Percentiles rank a stretch among this genome's conserved stretches.
These are phyloP conservation scores for Taiozyma sp. DNA, from an alignment of 1,139 yeast species.

Conservation along the genomic window DNA sequence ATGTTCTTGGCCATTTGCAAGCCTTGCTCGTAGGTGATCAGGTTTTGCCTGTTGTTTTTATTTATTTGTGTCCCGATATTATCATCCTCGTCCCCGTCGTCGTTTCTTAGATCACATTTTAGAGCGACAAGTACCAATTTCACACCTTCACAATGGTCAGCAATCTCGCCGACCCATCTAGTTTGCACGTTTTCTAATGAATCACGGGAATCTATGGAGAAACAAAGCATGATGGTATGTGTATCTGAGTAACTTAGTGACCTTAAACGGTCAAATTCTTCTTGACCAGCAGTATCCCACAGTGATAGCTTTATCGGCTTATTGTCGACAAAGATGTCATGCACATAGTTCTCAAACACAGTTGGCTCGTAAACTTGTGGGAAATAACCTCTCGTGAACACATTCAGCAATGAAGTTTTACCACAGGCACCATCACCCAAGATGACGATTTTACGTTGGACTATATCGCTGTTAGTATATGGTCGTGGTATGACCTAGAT, in stretches of 20 bases:
- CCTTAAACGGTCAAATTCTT: slow-evolving; percentile 90
- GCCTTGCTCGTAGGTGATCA: slow-evolving; percentile 80
- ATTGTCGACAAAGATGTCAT: slow-evolving; percentile 93
- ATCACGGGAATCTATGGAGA: slow-evolving; percentile 90
- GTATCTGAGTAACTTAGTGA: slow-evolving; percentile 91
- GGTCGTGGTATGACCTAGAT: slow-evolving; percentile 29
- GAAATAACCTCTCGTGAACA: slow-evolving; percentile 94
- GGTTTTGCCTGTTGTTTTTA: slow-evolving; percentile 37
- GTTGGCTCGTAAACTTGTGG: slow-evolving; percentile 99
- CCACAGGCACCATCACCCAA: slow-evolving; percentile 98
- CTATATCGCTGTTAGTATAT: no score
- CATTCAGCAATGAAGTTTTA: slow-evolving; percentile 86
- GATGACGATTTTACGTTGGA: slow-evolving; percentile 86
- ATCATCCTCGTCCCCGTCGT: slow-evolving; percentile 32
- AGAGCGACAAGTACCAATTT: slow-evolving; percentile 89
- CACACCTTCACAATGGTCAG: slow-evolving; percentile 96
- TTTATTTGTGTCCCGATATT: slow-evolving; percentile 7
- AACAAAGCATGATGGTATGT: slow-evolving; percentile 94
- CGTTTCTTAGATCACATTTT: slow-evolving; percentile 83
- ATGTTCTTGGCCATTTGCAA: slow-evolving; percentile 78
- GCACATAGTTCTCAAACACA: slow-evolving; percentile 95
- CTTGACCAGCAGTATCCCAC: slow-evolving; percentile 99
- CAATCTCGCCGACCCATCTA: slow-evolving; percentile 95
- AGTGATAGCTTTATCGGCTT: slow-evolving; percentile 87
- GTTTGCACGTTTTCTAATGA: slow-evolving; percentile 91